Percentiles rank a stretch among this genome's conserved stretches.
Conservation (phyloP, 306 rosid genomes). For the Vigna unguiculata region DNA sequence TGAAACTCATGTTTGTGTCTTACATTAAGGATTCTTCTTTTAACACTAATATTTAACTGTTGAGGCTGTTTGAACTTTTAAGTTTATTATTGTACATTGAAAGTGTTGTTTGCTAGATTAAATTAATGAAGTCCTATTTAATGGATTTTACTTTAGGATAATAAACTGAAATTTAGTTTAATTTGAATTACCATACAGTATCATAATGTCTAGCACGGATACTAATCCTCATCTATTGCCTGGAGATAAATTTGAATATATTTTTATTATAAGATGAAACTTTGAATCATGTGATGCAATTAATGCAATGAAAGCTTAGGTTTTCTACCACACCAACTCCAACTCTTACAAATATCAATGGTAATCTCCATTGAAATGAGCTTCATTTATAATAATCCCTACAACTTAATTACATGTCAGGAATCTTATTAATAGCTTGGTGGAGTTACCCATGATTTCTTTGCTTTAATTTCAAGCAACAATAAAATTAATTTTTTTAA, state of each 20-base stretch:
- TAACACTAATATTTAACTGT: too few relatives aligned
- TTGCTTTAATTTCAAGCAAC: neutral
- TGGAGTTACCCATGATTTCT: constrained; percentile 20
- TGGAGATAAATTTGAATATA: neutral
- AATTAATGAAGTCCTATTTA: neutral
- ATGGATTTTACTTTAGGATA: neutral
- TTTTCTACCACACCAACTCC: constrained; percentile 40
- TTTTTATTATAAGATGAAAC: neutral
- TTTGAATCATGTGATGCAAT: constrained; percentile 74
- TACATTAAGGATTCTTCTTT: too few relatives aligned
- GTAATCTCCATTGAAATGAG: constrained; percentile 53
- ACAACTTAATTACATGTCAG: constrained; percentile 70
- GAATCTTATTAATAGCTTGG: constrained; percentile 61
- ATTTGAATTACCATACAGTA: neutral
- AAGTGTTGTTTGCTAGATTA: neutral
- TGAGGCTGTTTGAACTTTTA: too few relatives aligned
- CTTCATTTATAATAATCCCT: constrained; percentile 64
- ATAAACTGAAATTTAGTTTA: neutral
- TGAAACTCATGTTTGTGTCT: too few relatives aligned
- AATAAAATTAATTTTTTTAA: neutral
- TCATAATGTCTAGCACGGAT: neutral
- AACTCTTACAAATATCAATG: constrained; percentile 44
- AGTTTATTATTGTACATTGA: too few relatives aligned
- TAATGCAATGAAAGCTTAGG: constrained; percentile 56
- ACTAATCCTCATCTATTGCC: neutral